Evolutionary conservation across 2,329 filamentous ascomycete genomes (phyloP).

Genomic region (Talaromyces verruculosus): DNA sequence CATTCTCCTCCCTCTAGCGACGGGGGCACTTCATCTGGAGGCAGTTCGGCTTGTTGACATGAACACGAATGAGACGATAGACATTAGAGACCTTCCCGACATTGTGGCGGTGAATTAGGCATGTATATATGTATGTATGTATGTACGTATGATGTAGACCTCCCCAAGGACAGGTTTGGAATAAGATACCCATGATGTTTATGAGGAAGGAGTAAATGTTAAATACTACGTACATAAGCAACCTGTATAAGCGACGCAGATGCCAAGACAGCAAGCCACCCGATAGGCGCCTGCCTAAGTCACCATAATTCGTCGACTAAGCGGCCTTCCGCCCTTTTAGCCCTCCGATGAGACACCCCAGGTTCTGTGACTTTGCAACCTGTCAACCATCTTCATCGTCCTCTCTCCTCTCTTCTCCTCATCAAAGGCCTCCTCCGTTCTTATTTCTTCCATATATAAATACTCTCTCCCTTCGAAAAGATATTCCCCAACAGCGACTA

Average conservation of each 20-base stretch:
- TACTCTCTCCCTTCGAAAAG: not conserved
- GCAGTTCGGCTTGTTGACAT: slow-evolving; percentile 57
- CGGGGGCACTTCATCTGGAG: slow-evolving; percentile 55
- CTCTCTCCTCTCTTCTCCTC: not conserved
- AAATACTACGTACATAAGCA: too few relatives aligned
- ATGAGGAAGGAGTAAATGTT: not conserved
- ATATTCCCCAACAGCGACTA: not conserved
- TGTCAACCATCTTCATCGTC: slow-evolving; percentile 1
- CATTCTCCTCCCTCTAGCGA: slow-evolving; percentile 53
- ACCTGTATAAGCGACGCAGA: not conserved
- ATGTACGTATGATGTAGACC: slow-evolving; percentile 10
- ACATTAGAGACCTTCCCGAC: slow-evolving; percentile 58
- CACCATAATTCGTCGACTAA: not conserved
- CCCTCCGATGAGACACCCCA: not conserved
- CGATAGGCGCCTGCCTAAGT: not conserved
- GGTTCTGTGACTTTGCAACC: not conserved
- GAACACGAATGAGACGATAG: slow-evolving; percentile 55
- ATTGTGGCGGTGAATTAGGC: slow-evolving; percentile 43
- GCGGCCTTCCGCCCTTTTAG: slow-evolving; percentile 4
- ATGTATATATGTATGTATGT: slow-evolving; percentile 22
- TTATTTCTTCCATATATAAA: not conserved
- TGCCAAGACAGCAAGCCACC: slow-evolving; percentile 6
- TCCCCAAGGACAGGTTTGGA: not conserved
- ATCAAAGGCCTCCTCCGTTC: not conserved
- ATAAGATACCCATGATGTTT: slow-evolving; percentile 7